A percentile compares a stretch with the other conserved stretches of the same genome.
Conservation (phyloP, 768 basidiomycete species). For the Pleurotus salmoneostramineus region DNA sequence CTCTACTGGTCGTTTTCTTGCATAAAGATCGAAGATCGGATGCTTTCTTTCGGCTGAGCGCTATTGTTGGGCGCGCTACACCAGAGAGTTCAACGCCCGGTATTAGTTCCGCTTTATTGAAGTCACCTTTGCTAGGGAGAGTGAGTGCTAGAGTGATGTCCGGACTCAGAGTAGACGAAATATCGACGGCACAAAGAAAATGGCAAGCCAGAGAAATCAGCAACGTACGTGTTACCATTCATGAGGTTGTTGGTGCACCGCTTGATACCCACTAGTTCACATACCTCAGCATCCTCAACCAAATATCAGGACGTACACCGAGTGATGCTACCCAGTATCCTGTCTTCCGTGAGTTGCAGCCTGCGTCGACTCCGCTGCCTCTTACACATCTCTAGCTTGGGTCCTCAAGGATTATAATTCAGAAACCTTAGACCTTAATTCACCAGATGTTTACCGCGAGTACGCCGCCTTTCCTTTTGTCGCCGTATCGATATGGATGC, state of each 20-base stretch:
- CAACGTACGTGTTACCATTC: conserved; percentile 51
- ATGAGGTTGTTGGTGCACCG: too few relatives aligned
- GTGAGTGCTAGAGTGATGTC: conserved; percentile 48
- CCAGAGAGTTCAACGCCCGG: conserved; percentile 45
- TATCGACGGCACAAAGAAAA: conserved; percentile 67
- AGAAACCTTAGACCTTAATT: conserved; percentile 56
- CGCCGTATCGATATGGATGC: not conserved
- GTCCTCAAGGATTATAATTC: conserved; percentile 84
- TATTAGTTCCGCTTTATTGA: conserved; percentile 25
- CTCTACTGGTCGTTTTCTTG: conserved; percentile 78
- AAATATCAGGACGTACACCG: conserved; percentile 88
- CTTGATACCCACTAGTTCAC: conserved; percentile 55
- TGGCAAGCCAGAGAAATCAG: conserved; percentile 93
- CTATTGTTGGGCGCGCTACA: conserved; percentile 39
- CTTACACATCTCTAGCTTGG: conserved; percentile 59
- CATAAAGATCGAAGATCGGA: conserved; percentile 62
- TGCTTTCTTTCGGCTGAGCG: conserved; percentile 48
- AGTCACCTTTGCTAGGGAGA: conserved; percentile 52
- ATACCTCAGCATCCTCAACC: conserved; percentile 86
- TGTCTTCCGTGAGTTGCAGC: conserved; percentile 64
- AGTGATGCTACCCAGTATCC: conserved; percentile 96
- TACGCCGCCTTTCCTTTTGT: conserved; percentile 28
- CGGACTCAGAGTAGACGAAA: conserved; percentile 53
- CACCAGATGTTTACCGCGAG: conserved; percentile 69
- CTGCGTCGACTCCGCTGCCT: not conserved